Conservation (phyloP, 768 basidiomycete species). For the Krasilnikovozyma curviuscula region DNA sequence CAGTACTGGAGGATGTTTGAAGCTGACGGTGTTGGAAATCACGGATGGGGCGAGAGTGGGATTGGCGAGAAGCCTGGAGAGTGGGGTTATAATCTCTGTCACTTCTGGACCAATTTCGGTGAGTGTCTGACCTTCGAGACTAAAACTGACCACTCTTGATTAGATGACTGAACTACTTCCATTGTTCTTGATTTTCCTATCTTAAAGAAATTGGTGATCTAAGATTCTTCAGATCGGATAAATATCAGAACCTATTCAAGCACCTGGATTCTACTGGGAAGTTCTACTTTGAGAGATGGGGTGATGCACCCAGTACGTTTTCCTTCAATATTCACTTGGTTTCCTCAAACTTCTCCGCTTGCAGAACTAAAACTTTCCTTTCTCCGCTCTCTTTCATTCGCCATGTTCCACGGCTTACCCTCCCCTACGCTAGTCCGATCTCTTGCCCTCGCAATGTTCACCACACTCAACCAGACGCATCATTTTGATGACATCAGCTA, state of each 20-base stretch:
- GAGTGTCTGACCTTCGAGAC: background rate
- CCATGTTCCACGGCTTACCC: background rate
- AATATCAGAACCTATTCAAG: slow-evolving; percentile 5
- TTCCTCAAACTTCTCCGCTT: too few species aligned
- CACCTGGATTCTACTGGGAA: slow-evolving; percentile 2
- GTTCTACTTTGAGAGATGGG: slow-evolving; percentile 7
- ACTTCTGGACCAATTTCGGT: slow-evolving; percentile 11
- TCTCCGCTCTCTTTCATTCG: background rate
- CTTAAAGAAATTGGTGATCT: slow-evolving; percentile 4
- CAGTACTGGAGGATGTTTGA: slow-evolving; percentile 2
- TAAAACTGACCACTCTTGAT: too few species aligned
- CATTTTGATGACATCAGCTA: too few species aligned
- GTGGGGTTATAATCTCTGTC: slow-evolving; percentile 6
- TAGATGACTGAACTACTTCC: too few species aligned
- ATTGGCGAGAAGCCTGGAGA: background rate
- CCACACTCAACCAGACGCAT: slow-evolving; percentile 1
- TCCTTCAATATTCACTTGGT: background rate
- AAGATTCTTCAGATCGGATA: slow-evolving; percentile 1
- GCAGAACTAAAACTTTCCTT: too few species aligned
- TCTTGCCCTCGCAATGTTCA: slow-evolving; percentile 2
- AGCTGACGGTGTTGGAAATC: slow-evolving; percentile 5
- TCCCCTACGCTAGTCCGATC: background rate
- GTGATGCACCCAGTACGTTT: slow-evolving; percentile 6
- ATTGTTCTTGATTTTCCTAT: background rate
- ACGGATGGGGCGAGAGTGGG: slow-evolving; percentile 1